These are phyloP conservation scores for Phialocephala sp. DNA, from an alignment of 2,329 filamentous ascomycete genomes.

Conservation along the genomic window DNA sequence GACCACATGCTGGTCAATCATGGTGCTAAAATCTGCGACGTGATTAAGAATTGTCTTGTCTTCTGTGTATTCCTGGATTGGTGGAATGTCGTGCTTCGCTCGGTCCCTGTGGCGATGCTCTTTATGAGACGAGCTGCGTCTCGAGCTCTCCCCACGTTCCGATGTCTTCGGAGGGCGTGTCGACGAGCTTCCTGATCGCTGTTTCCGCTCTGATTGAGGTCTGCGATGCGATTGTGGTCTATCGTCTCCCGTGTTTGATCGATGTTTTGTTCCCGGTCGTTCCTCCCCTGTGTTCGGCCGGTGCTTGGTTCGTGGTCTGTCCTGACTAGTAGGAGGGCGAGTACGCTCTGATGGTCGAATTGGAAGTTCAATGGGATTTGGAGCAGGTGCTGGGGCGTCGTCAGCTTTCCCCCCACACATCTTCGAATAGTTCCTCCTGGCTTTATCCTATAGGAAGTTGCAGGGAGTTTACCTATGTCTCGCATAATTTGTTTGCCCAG, in stretches of 20 bases:
- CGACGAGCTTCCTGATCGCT: neutral
- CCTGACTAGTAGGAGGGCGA: neutral
- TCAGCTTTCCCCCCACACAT: neutral
- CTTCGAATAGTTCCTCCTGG: neutral
- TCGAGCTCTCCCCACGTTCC: neutral
- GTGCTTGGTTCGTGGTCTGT: neutral
- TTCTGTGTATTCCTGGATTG: constrained; percentile 3
- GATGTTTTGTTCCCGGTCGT: neutral
- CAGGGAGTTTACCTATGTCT: no score
- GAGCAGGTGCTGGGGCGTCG: neutral
- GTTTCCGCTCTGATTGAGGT: constrained; percentile 1
- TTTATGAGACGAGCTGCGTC: neutral
- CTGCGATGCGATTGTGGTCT: neutral
- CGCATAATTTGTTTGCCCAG: no score
- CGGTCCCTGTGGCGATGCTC: neutral
- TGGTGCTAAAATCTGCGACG: neutral
- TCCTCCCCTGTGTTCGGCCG: neutral
- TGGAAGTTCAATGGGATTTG: constrained; percentile 1
- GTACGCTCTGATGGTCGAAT: neutral
- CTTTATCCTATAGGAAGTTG: no score
- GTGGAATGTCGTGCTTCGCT: neutral
- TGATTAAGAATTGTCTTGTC: neutral
- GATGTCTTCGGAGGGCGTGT: neutral
- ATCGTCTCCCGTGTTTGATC: neutral
- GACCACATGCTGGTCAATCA: neutral